phyloP scores from a whole-genome alignment of 2,329 filamentous ascomycete species.

The Ophiognomonia clavigignenti-juglandacearum region DNA sequence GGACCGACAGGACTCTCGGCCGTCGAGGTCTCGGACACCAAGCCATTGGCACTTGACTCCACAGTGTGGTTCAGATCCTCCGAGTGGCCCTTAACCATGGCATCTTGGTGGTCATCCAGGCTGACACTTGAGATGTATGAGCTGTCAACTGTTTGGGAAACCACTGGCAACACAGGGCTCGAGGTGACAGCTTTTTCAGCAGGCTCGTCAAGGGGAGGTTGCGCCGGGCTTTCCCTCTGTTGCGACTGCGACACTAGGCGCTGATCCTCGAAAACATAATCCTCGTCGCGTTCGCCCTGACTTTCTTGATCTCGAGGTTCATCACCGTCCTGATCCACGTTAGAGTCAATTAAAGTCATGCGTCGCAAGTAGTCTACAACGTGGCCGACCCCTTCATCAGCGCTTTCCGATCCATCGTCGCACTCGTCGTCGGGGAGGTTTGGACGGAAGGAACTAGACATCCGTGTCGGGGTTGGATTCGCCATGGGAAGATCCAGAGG shows the following conservation, averaged over 20 bases:
- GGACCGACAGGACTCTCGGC: background rate
- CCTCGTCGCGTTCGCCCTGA: background rate
- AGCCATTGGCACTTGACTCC: background rate
- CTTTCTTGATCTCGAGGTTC: no score
- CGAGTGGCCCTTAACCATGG: background rate
- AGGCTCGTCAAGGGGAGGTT: no score
- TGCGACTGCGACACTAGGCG: background rate
- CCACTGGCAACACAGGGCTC: background rate
- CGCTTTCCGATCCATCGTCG: background rate
- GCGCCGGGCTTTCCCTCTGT: background rate
- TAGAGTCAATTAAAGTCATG: background rate
- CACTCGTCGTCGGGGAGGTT: background rate
- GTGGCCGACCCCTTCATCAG: constrained; percentile 2
- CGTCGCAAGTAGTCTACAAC: constrained; percentile 8
- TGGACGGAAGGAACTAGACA: constrained; percentile 2
- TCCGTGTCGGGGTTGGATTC: constrained; percentile 24
- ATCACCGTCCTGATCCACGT: no score
- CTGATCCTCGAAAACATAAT: background rate
- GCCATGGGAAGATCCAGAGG: constrained; percentile 23
- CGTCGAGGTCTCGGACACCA: background rate
- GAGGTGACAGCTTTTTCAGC: background rate
- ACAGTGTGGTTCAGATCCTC: background rate
- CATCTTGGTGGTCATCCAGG: background rate
- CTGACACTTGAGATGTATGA: background rate
- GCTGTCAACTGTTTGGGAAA: background rate